phyloP scores from a whole-genome alignment of 2,329 filamentous ascomycete genomes.

The Ceratocystis harringtonii region DNA sequence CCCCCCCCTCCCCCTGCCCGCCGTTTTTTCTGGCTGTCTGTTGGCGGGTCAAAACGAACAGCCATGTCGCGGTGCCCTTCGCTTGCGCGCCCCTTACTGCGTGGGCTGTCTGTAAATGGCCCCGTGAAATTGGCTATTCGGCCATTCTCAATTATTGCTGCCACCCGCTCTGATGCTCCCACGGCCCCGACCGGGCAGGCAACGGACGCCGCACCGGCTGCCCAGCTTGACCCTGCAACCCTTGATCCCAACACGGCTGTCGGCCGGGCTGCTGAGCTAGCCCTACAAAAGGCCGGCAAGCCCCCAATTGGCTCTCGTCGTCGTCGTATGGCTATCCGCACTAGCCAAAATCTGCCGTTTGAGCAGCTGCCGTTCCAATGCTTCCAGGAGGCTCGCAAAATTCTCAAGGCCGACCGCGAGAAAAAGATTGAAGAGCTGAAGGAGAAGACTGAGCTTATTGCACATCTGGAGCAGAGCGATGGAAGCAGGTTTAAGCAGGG shows the following conservation, averaged over 20 bases:
- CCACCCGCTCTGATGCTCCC: conserved; percentile 23
- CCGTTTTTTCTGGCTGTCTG: not conserved
- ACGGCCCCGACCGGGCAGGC: conserved; percentile 14
- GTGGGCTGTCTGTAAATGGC: conserved; percentile 18
- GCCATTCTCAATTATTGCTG: conserved; percentile 26
- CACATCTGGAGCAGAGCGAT: conserved; percentile 45
- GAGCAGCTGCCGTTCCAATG: conserved; percentile 93
- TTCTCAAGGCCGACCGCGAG: conserved; percentile 63
- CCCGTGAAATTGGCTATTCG: conserved; percentile 25
- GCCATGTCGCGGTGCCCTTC: conserved; percentile 46
- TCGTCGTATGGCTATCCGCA: conserved; percentile 58
- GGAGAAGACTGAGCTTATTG: conserved; percentile 52
- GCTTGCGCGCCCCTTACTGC: conserved; percentile 40
- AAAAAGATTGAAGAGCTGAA: conserved; percentile 66
- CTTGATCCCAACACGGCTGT: conserved; percentile 56
- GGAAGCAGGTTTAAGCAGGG: conserved; percentile 45
- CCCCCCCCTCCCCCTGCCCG: not conserved
- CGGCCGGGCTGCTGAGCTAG: conserved; percentile 47
- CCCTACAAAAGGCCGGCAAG: conserved; percentile 50
- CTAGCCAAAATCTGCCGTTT: conserved; percentile 53
- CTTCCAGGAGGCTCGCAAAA: conserved; percentile 85
- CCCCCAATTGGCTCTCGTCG: conserved; percentile 71
- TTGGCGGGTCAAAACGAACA: not conserved
- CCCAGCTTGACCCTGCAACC: conserved; percentile 27
- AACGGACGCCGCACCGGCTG: conserved; percentile 15